Percentiles rank a stretch among this genome's conserved stretches.
phyloP scores from a whole-genome alignment of 225 moss, liverwort and hornwort genomes.

The Sphagnum tenellum region DNA sequence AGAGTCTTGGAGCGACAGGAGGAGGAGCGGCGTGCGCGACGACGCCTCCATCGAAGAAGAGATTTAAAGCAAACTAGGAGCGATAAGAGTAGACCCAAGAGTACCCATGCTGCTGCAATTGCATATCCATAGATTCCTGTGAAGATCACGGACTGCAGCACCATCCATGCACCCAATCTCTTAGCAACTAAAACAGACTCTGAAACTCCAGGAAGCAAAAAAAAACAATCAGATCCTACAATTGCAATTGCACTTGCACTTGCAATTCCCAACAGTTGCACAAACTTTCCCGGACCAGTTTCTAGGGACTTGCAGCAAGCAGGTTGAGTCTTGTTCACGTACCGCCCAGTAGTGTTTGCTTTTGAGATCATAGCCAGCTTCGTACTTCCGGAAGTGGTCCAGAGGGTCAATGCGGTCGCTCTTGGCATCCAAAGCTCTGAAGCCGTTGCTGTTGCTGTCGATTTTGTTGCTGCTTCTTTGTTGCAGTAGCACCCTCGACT shows the following conservation, averaged over 20 bases:
- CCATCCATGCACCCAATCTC: too few relatives aligned
- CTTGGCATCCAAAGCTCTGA: constrained; percentile 26
- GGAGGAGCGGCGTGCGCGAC: constrained; percentile 11
- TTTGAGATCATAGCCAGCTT: constrained; percentile 47
- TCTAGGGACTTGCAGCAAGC: too few relatives aligned
- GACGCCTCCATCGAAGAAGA: constrained; percentile 16
- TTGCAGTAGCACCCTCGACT: too few relatives aligned
- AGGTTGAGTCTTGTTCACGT: background rate
- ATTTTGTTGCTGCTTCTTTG: too few relatives aligned
- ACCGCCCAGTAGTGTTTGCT: constrained; percentile 69
- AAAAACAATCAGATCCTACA: too few relatives aligned
- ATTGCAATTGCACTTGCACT: too few relatives aligned
- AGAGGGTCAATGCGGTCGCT: constrained; percentile 36
- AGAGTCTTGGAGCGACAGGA: too few relatives aligned
- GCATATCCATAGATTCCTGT: constrained; percentile 44
- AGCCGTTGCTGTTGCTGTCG: background rate
- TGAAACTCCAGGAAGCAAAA: too few relatives aligned
- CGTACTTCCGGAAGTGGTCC: constrained; percentile 33
- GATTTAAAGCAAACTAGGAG: constrained; percentile 43
- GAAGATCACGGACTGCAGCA: constrained; percentile 31
- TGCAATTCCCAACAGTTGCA: too few relatives aligned
- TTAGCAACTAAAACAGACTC: too few relatives aligned
- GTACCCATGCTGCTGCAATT: constrained; percentile 36
- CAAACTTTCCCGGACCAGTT: too few relatives aligned
- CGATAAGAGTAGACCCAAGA: constrained; percentile 24